Evolutionary conservation across 257 asterid genomes (phyloP), one percentile per base, ranked within the genome.

Genomic region (Rauvolfia tetraphylla): DNA sequence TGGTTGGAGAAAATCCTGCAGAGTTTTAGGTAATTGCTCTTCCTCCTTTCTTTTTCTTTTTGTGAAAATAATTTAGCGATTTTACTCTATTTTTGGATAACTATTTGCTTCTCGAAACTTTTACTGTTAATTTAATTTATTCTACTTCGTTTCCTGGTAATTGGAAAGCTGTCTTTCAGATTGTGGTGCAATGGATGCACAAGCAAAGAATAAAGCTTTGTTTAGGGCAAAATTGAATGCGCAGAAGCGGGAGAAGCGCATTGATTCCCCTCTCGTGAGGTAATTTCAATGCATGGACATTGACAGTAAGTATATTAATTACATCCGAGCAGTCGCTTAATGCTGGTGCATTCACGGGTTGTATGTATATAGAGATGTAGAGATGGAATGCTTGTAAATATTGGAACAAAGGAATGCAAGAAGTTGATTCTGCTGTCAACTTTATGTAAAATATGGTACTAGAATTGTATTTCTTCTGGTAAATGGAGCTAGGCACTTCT

Each of bases 241-340:
- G 18, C 83, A 82, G 78, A 90, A 89, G 86, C 86, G 82, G 82
- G 90, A 89, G 77, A 89, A 89, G 78, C 91, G 89, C 38, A 89
- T 95, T 78, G 98, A 88, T 83, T 90, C 95, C 74, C 97, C 97
- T 68, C 90, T 95, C 59, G 91, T 89, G 5, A 95, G 98, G 99
- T 95, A 89, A 53, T 0, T 53, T 22, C 9, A 53, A 20, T 18
- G n/a, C 25, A 6, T 22, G 20, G 25, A 53, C 27, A 53, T 53
- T 20, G 27, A 51, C 27, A 53, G 15, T 20, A 4, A 53, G 17
- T 53, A 4, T 53, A 49, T 49, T 49, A 49, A 49, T 49, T 18
- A 14, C 25, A 5, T 53, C 59, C 59, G 7, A 14, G 25, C 17
- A 63, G 20, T 33, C 7, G 9, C 39, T 31, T 6, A 29, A 31